Conservation (phyloP, 352 stramenopile species). For the Globisporangium takayamanum region DNA sequence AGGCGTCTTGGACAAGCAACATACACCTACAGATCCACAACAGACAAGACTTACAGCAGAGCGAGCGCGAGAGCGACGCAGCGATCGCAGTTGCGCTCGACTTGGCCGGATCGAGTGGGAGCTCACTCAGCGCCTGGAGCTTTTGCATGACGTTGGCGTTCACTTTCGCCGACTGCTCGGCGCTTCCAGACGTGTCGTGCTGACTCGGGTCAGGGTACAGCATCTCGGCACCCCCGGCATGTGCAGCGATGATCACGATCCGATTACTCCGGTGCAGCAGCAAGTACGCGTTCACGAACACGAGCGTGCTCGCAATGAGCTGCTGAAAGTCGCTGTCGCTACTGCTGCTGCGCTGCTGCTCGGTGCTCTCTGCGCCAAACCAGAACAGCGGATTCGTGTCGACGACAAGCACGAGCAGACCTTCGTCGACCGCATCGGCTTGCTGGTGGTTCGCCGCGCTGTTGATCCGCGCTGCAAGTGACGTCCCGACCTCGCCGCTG, state of each 20-base stretch:
- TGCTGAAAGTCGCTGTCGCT: conserved; percentile 41
- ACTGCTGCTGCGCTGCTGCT: conserved; percentile 16
- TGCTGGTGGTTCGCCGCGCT: conserved; percentile 8
- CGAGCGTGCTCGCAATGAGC: conserved; percentile 66
- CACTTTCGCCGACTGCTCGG: conserved; percentile 68
- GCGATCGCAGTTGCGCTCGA: conserved; percentile 64
- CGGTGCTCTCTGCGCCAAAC: conserved; percentile 34
- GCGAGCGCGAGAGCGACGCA: conserved; percentile 62
- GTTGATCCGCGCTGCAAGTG: conserved; percentile 13
- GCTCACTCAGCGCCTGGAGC: conserved; percentile 47
- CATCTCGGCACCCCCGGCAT: conserved; percentile 64
- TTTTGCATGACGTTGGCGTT: conserved; percentile 68
- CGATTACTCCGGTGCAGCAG: conserved; percentile 81
- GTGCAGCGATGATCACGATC: conserved; percentile 77
- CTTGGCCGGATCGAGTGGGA: conserved; percentile 41
- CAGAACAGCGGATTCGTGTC: conserved; percentile 77
- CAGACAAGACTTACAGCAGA: conserved; percentile 60
- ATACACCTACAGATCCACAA: background rate
- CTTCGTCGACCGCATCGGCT: conserved; percentile 23
- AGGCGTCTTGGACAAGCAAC: background rate
- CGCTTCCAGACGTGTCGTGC: conserved; percentile 49
- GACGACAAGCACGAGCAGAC: conserved; percentile 70
- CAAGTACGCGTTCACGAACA: conserved; percentile 86
- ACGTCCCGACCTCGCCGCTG: conserved; percentile 10
- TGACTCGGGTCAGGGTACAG: conserved; percentile 71